Evolutionary conservation across 2,329 filamentous ascomycete genomes (phyloP), one percentile per base, ranked within the genome.

Genomic region (Hymenoscyphus infarciens): DNA sequence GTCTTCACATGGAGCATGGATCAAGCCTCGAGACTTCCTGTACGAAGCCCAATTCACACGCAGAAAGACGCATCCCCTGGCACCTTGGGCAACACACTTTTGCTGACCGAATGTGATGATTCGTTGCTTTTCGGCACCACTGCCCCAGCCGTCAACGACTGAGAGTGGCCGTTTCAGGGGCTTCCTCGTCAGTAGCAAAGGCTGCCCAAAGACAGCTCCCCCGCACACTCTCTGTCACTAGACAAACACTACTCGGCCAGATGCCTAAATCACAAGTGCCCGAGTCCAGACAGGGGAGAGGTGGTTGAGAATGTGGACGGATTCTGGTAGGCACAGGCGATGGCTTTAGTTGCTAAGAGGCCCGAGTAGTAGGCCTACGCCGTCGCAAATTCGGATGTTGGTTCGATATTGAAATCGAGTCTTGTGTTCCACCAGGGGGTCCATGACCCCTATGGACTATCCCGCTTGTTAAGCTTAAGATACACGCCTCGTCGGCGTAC

Each of bases 11-110:
- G 45, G n/a, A 35, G 52, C 62, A 61, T 61, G 62, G 62, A 63
- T 61, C 62, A 63, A 59, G 62, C 62, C 59, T 63, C 58, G 59
- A 60, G 27, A n/a, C 39, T 59, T 56, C 25, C 35, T 57, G 45
- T 55, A 54, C 57, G 45, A 27, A 49, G 45, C 57, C 57, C 57
- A 59, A 59, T 59, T 19, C 57, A 59, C 42, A 52, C 45, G 19
- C 27, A 31, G 27, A 59, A 52, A n/a, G 25, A 49, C 38, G 27
- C 57, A 49, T 15, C 33, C 56, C 56, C 56, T 39, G 56, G 35
- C 29, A 52, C 19, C 56, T 33, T 33, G 11, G 56, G 56, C 42
- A 52, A 52, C 45, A 52, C 19, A 3, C 19, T 52, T 52, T 19
- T 52, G 45, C 45, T 52, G 45, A 25, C 45, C 19, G 45, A 52